Conservation (phyloP, 495 filamentous ascomycete genomes). For the Tuber umbilicatum region DNA sequence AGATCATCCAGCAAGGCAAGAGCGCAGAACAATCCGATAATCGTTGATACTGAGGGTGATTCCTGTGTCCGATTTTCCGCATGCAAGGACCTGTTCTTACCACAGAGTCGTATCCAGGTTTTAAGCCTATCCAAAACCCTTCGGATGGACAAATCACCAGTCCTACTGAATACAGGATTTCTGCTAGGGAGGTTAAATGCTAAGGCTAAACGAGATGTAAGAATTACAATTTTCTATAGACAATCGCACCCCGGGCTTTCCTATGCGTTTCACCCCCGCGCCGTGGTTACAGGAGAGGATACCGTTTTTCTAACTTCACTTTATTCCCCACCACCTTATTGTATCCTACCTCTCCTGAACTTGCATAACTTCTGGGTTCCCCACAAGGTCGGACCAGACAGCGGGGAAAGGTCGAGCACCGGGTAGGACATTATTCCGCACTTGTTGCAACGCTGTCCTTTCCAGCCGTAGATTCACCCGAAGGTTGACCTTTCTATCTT, state of each 20-base stretch:
- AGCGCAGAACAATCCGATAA: not conserved
- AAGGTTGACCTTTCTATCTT: not conserved
- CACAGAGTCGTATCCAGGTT: not conserved
- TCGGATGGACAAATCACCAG: not conserved
- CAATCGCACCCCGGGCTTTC: not conserved
- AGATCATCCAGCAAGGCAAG: not conserved
- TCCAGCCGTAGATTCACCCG: not conserved
- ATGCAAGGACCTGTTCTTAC: not conserved
- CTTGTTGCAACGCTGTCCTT: conserved; percentile 4
- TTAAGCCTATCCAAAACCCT: not conserved
- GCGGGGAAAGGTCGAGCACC: not conserved
- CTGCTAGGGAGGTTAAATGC: not conserved
- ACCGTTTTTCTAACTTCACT: not conserved
- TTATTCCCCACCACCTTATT: not conserved
- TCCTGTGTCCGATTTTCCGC: not conserved
- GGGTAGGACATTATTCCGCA: not conserved
- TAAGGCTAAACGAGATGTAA: not conserved
- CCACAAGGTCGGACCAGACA: not conserved
- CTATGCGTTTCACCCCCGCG: not conserved
- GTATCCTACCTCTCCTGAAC: not conserved
- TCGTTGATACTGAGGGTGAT: not conserved
- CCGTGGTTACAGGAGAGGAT: not conserved
- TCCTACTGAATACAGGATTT: not conserved
- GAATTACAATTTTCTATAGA: not conserved
- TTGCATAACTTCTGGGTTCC: not conserved